These are phyloP conservation scores for Puccinia hordei DNA, from an alignment of 1,284 basidiomycete species.

Conservation along the genomic window DNA sequence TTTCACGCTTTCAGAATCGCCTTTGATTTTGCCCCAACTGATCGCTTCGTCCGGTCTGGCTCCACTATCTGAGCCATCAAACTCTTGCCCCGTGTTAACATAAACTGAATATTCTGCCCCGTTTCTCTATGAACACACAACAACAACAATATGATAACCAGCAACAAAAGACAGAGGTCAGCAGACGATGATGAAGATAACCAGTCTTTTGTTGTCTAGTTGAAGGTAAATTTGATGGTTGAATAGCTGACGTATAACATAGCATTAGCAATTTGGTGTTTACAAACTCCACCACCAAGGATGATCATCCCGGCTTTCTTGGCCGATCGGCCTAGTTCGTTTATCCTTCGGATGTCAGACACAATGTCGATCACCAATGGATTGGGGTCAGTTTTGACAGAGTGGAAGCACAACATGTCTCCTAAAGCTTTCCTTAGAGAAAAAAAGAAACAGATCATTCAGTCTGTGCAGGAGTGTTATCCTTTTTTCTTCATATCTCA, in stretches of 20 bases:
- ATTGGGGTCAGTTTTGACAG: constrained; percentile 57
- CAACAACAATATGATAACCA: too few species aligned
- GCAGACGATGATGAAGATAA: too few species aligned
- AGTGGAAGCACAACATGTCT: constrained; percentile 60
- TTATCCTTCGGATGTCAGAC: constrained; percentile 58
- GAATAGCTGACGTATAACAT: constrained; percentile 60
- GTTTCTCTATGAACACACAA: constrained; percentile 53
- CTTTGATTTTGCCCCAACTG: constrained; percentile 60
- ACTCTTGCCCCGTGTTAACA: constrained; percentile 60
- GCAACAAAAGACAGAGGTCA: too few species aligned
- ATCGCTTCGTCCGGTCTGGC: constrained; percentile 60
- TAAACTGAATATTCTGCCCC: constrained; percentile 60
- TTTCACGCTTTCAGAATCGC: constrained; percentile 56
- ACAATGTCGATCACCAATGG: constrained; percentile 59
- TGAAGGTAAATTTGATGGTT: too few species aligned
- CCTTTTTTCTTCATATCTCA: too few species aligned
- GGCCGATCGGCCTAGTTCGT: constrained; percentile 59
- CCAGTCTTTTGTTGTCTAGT: too few species aligned
- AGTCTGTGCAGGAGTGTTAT: not conserved
- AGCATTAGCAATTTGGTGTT: constrained; percentile 60
- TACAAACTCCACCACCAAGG: constrained; percentile 60
- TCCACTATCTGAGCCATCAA: constrained; percentile 59
- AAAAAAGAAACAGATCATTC: constrained; percentile 5
- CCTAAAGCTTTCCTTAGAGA: constrained; percentile 54
- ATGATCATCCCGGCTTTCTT: constrained; percentile 60